Conservation (phyloP, 441 rosid genomes). For the Rhodomyrtus psidioides region DNA sequence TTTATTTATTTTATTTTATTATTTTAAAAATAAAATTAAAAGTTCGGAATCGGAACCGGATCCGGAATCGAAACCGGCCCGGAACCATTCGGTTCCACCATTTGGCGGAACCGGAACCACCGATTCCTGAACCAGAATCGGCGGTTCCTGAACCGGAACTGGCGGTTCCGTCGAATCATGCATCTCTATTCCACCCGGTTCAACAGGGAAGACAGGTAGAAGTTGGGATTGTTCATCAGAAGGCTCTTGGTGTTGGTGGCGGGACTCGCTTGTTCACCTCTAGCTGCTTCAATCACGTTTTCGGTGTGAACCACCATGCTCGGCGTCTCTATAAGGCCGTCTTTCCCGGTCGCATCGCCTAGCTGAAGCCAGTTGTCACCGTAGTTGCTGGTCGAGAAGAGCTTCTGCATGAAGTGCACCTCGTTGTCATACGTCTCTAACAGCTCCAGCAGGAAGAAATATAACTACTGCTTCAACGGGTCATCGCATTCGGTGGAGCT, state of each 20-base stretch:
- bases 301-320: background rate
- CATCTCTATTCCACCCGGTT: slow-evolving; percentile 33
- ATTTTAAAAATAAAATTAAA: no score
- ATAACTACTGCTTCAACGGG: slow-evolving; percentile 8
- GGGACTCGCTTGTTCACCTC: slow-evolving; percentile 5
- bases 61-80: no score
- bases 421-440: slow-evolving; percentile 50
- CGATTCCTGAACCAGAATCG: no score
- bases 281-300: background rate
- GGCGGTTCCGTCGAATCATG: no score
- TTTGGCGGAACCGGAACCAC: no score
- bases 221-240: slow-evolving; percentile 31
- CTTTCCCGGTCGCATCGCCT: background rate
- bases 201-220: slow-evolving; percentile 45
- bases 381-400: slow-evolving; percentile 21
- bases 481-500: slow-evolving; percentile 19
- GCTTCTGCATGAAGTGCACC: slow-evolving; percentile 46
- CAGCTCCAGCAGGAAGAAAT: slow-evolving; percentile 19
- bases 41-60: no score
- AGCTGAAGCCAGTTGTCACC: slow-evolving; percentile 11
- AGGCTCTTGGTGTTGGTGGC: slow-evolving; percentile 14
- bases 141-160: no score
- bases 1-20: no score
- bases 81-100: no score
- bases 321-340: background rate